phyloP scores from a whole-genome alignment of 1,139 yeast genomes.

The Pichia sp. region DNA sequence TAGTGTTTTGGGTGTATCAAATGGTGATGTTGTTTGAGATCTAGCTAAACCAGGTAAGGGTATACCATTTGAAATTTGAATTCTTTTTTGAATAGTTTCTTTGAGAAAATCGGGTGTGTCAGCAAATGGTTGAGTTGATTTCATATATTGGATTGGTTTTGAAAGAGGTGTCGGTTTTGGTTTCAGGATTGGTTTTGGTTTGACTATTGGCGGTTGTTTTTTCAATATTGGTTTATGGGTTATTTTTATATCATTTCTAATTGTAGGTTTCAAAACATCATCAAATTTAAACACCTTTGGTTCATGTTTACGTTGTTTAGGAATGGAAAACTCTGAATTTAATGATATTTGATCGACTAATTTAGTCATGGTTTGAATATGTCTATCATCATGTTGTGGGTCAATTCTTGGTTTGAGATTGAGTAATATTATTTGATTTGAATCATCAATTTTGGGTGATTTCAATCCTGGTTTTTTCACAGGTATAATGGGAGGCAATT shows the following conservation, averaged over 20 bases:
- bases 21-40: neutral
- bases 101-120: conserved; percentile 5
- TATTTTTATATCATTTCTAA: conserved; percentile 6
- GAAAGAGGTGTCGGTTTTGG: neutral
- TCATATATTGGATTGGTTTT: neutral
- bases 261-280: conserved; percentile 16
- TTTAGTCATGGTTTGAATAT: neutral
- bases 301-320: conserved; percentile 10
- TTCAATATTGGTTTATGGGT: neutral
- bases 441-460: neutral
- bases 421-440: neutral
- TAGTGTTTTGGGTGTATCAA: neutral
- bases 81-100: conserved; percentile 3
- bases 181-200: conserved; percentile 2
- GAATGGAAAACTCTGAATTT: conserved; percentile 7
- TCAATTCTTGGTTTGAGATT: neutral
- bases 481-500: conserved; percentile 17
- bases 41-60: conserved; percentile 5
- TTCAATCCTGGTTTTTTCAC: conserved; percentile 9
- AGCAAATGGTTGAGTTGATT: neutral
- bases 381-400: neutral
- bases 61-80: neutral
- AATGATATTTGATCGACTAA: conserved; percentile 9
- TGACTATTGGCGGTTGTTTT: neutral
- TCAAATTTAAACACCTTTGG: conserved; percentile 22